Evolutionary conservation across 2,329 filamentous ascomycete genomes (phyloP), one percentile per base, ranked within the genome.

Genomic region (Anthostomella pinea): DNA sequence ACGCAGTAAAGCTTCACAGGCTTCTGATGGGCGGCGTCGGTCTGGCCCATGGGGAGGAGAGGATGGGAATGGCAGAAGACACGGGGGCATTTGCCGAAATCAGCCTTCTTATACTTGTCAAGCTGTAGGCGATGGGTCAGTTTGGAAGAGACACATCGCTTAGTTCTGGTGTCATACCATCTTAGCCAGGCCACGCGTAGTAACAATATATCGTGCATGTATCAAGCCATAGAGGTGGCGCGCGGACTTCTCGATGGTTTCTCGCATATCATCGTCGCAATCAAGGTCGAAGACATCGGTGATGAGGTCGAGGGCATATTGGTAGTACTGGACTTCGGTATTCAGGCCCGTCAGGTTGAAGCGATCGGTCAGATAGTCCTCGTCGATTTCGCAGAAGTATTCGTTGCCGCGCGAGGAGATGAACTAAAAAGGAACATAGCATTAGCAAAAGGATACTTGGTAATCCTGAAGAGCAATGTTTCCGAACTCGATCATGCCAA

Each of bases 331-430:
- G 10, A 98, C 93, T 63, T 98, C 93, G 22, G 88, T 91, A 67
- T 97, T 96, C 33, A 98, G 78, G 23, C 93, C 93, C 1, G 93
- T 98, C 44, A 98, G 73, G 68, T 98, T 98, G 77, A 98, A 98
- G 33, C 93, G 83, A 64, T 98, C 93, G 33, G 90, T 97, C 30
- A 98, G 77, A 66, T 98, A 98, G 57, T 98, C 93, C 64, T 98
- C 93, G 66, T 98, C 93, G 57, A 98, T 97, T 63, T 98, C 93
- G 77, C 93, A 98, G 59, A 97, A 98, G 68, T 98, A 98, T 64
- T 98, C 93, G 67, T 98, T 97, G 49, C 93, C 93, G 38, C 93
- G 81, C 5, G 90, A 95, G 4, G 91, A 96, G 56, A 97, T 96
- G 65, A 98, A 98, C 93, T 98, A 59, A 32, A 36, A n/a, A 40